Conservation (phyloP, 2,329 filamentous ascomycete species). For the Trichoderma polysporum region DNA sequence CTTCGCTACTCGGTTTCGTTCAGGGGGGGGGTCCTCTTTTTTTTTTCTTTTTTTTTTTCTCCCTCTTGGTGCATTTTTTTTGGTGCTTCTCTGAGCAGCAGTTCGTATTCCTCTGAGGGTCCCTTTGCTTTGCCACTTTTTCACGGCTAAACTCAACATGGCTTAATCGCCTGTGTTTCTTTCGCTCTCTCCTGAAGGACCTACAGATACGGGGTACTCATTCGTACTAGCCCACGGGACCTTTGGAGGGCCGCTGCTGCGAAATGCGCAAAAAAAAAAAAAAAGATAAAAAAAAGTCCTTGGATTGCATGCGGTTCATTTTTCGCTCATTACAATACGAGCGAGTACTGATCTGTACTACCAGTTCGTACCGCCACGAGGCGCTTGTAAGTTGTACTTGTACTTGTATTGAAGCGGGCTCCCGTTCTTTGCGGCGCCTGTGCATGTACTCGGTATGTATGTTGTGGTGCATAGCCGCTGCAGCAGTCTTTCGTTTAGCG, state of each 20-base stretch:
- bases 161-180: background rate
- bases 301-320: background rate
- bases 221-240: background rate
- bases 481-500: background rate
- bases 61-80: background rate
- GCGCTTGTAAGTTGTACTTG: background rate
- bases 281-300: too few species aligned
- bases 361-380: background rate
- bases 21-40: background rate
- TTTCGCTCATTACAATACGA: background rate
- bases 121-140: constrained; percentile 5
- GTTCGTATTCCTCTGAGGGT: constrained; percentile 1
- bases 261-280: background rate
- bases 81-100: background rate
- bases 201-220: background rate
- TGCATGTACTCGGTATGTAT: too few species aligned
- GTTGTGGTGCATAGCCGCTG: background rate
- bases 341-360: too few species aligned
- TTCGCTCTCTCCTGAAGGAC: background rate
- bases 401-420: too few species aligned
- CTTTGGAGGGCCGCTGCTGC: background rate
- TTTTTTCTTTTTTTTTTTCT: background rate
- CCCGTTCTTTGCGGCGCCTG: background rate
- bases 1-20: background rate
- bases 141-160: background rate